Percentiles rank a stretch among this genome's conserved stretches.
Conservation (phyloP, 1,139 yeast species). For the Geotrichum restrictum region DNA sequence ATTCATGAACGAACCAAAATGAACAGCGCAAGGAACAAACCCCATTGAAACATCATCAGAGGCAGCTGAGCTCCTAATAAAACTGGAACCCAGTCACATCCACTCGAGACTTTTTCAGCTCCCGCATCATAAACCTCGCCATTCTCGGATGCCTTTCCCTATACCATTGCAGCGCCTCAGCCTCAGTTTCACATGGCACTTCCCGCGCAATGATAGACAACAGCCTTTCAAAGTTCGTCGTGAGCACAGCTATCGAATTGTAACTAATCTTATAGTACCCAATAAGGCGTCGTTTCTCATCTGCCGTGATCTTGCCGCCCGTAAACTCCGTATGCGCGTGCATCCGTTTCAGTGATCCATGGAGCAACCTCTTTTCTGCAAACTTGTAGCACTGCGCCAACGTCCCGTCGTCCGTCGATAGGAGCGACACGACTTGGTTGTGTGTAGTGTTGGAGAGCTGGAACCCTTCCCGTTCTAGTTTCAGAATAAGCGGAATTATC, state of each 20-base stretch:
- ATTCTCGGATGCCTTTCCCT: constrained; percentile 8
- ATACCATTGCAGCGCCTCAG: constrained; percentile 11
- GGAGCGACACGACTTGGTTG: constrained; percentile 9
- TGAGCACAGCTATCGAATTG: constrained; percentile 2
- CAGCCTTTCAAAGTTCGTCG: constrained; percentile 4
- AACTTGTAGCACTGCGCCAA: constrained; percentile 10
- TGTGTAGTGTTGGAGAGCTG: constrained; percentile 11
- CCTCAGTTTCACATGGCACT: constrained; percentile 1
- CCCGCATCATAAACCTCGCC: constrained; percentile 8
- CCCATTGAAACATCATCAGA: no score
- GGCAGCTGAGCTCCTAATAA: no score
- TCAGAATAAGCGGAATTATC: constrained; percentile 6
- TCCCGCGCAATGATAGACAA: constrained; percentile 3
- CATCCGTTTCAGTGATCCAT: not conserved
- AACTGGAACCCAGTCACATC: not conserved
- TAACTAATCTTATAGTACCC: constrained; percentile 13
- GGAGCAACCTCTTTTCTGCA: constrained; percentile 12
- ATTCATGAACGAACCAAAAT: no score
- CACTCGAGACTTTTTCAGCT: not conserved
- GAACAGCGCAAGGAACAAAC: not conserved
- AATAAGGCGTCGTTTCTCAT: constrained; percentile 5
- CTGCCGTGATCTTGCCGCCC: constrained; percentile 1
- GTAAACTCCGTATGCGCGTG: not conserved
- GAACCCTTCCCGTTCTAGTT: constrained; percentile 13
- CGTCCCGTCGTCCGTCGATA: constrained; percentile 9